These are phyloP conservation scores for Kwoniella botswanensis DNA, from an alignment of 768 basidiomycete species.

Conservation along the genomic window DNA sequence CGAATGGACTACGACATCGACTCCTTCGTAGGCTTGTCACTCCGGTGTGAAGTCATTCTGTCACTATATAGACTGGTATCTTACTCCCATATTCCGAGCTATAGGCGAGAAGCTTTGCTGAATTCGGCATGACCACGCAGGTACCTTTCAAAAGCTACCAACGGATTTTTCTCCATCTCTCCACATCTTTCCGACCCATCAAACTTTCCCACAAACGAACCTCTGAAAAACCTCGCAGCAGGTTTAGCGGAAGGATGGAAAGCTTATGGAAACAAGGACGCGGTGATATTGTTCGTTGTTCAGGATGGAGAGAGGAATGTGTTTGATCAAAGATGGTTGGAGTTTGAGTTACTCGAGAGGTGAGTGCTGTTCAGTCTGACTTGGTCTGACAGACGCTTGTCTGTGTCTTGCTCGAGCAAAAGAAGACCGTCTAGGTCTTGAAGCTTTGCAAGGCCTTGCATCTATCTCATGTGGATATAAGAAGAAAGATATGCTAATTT, in stretches of 20 bases:
- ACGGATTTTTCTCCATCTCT: constrained; percentile 65
- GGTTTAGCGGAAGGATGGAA: constrained; percentile 81
- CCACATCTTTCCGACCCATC: constrained; percentile 51
- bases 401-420: not conserved
- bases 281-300: constrained; percentile 81
- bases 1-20: not conserved
- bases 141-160: constrained; percentile 69
- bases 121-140: constrained; percentile 58
- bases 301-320: constrained; percentile 88
- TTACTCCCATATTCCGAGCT: too few relatives aligned
- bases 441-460: too few relatives aligned
- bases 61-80: too few relatives aligned
- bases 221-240: constrained; percentile 70
- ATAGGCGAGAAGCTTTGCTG: not conserved
- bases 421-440: too few relatives aligned
- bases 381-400: not conserved
- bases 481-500: not conserved
- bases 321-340: constrained; percentile 88
- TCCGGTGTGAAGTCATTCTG: too few relatives aligned
- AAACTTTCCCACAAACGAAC: constrained; percentile 76
- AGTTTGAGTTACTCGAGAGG: constrained; percentile 83
- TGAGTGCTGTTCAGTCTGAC: constrained; percentile 55
- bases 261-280: constrained; percentile 64
- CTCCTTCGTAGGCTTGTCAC: too few relatives aligned
- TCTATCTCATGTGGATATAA: too few relatives aligned